A percentile compares a stretch with the other conserved stretches of the same genome.
These are phyloP conservation scores for Colletotrichum costaricense DNA, from an alignment of 2,329 filamentous ascomycete genomes.

Conservation along the genomic window DNA sequence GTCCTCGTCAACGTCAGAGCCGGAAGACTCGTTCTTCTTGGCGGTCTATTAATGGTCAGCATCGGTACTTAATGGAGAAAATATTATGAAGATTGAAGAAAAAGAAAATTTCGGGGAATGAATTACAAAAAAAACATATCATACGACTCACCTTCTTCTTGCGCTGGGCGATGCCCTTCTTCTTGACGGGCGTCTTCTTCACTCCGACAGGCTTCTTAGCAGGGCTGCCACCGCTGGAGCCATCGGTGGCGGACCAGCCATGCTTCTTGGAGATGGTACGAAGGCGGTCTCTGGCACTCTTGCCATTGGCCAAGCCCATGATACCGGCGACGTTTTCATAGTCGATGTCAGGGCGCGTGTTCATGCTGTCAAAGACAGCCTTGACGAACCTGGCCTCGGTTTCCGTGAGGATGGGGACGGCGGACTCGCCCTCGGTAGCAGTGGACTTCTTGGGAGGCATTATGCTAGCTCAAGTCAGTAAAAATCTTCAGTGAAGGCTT, in stretches of 20 bases:
- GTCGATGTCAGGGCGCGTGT: constrained; percentile 52
- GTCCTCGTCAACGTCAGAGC: constrained; percentile 17
- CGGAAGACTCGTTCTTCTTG: neutral
- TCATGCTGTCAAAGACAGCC: constrained; percentile 55
- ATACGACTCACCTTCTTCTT: constrained; percentile 30
- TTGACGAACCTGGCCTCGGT: constrained; percentile 53
- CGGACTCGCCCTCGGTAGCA: constrained; percentile 34
- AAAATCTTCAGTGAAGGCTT: neutral
- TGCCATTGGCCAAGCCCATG: constrained; percentile 50
- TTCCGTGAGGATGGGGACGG: constrained; percentile 44
- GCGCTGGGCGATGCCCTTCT: constrained; percentile 44
- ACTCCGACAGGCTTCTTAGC: constrained; percentile 41
- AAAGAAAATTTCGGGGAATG: neutral
- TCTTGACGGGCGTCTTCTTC: constrained; percentile 47
- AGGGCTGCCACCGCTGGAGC: constrained; percentile 3
- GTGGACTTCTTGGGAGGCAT: constrained; percentile 48
- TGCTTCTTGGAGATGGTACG: constrained; percentile 53
- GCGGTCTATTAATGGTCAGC: neutral
- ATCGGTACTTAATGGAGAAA: too few species aligned
- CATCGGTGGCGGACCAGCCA: constrained; percentile 48
- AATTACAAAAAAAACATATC: too few species aligned
- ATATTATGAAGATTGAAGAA: too few species aligned
- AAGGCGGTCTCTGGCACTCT: constrained; percentile 55
- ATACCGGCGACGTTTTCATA: constrained; percentile 51
- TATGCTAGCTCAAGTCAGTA: constrained; percentile 4